Base-by-base conservation (phyloP, 2,329 filamentous ascomycete genomes). In the Diplodia seriata region DNA sequence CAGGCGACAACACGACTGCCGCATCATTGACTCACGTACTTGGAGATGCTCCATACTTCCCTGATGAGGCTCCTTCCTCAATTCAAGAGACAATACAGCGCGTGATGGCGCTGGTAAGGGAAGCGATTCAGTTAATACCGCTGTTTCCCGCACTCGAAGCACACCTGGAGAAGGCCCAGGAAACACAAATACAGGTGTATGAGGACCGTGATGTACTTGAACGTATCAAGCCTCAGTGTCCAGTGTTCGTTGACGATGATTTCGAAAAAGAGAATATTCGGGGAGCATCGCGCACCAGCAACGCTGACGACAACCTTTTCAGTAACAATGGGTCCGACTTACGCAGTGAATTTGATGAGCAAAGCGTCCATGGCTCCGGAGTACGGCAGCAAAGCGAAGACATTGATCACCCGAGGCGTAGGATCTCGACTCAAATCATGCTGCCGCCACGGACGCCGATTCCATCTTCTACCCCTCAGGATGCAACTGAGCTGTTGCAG, bases 231-330 rank as follows among this genome's bases (percentile, higher is more conserved):
- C 18, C 11, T n/a, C 12, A 20, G 14, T 38, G 6, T 11, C 29
- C 59, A 51, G 5, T 51, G 5, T 12, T 29, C 4, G 0, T 18
- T 18, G n/a, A 7, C 3, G 18, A 15, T 18, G 43, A 51, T 11
- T 63, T 38, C 14, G 59, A 63, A 29, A 63, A 63, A 8, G 59
- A 63, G 8, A 63, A 63, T 14, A 4, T 63, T 5, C 59, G 14
- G 3, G 2, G 11, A 26, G 0, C 12, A 20, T 51, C 47, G 4
- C 43, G 12, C 14, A 26, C 18, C 8, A 26, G 18, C n/a, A 38
- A 33, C 1, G 9, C n/a, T 38, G 9, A 8, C 5, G 18, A 63
- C 15, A 29, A 18, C 8, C n/a, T 12, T 11, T 38, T 51, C 31
- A 20, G 3, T 23, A 12, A 63, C 20, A 15, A 38, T 4, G n/a